Conservation (phyloP, 345 rosid genomes). For the Gossypium australe region DNA sequence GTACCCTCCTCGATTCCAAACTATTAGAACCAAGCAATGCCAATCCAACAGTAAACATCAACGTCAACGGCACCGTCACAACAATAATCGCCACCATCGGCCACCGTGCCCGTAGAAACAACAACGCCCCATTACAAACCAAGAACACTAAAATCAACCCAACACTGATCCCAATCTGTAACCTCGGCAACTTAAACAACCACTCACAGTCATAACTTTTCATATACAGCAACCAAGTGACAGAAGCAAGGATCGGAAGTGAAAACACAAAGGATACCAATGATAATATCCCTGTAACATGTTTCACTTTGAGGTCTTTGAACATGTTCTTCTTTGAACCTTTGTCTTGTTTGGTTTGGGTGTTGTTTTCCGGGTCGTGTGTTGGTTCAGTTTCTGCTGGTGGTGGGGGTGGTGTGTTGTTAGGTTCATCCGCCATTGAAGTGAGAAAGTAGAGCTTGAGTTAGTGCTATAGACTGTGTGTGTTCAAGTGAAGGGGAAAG, state of each 20-base stretch:
- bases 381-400: neutral
- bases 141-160: slow-evolving; percentile 46
- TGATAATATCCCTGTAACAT: slow-evolving; percentile 30
- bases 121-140: slow-evolving; percentile 34
- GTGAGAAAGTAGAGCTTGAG: too few relatives aligned
- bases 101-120: slow-evolving; percentile 31
- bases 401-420: neutral
- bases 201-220: slow-evolving; percentile 66
- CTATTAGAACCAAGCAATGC: slow-evolving; percentile 51
- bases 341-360: neutral
- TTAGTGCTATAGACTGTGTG: too few relatives aligned
- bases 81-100: slow-evolving; percentile 51
- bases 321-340: neutral
- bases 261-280: slow-evolving; percentile 45
- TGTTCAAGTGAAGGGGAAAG: too few relatives aligned
- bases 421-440: neutral
- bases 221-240: slow-evolving; percentile 63
- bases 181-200: slow-evolving; percentile 46
- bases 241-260: slow-evolving; percentile 53
- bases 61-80: slow-evolving; percentile 42
- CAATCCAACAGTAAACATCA: slow-evolving; percentile 57
- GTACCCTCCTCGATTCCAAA: slow-evolving; percentile 30
- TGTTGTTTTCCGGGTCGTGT: neutral
- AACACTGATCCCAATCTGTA: slow-evolving; percentile 42
- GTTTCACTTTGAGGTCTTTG: neutral